Evolutionary conservation across 129 eudicot genomes (phyloP).

Genomic region (Erigeron canadensis): DNA sequence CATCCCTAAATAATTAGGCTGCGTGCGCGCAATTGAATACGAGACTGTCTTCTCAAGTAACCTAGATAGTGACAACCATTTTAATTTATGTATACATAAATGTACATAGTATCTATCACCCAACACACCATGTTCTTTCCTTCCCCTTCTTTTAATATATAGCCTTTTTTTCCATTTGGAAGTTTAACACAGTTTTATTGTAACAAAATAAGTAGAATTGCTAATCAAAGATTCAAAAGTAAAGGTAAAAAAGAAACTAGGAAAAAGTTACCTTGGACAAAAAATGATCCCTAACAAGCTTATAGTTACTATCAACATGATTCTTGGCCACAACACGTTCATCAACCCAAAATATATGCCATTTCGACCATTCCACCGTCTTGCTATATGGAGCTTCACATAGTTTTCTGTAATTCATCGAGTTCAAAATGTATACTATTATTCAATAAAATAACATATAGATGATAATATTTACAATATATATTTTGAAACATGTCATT

Average conservation of each 20-base stretch:
- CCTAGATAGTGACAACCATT: too few relatives aligned
- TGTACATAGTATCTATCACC: not conserved
- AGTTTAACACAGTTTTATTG: too few relatives aligned
- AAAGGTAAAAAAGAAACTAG: not conserved
- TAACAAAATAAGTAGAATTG: too few relatives aligned
- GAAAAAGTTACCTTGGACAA: slow-evolving; percentile 49
- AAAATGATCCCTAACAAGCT: slow-evolving; percentile 56
- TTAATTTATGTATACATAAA: too few relatives aligned
- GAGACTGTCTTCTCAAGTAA: too few relatives aligned
- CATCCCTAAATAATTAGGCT: too few relatives aligned
- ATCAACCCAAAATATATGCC: slow-evolving; percentile 68
- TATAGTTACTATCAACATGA: slow-evolving; percentile 64
- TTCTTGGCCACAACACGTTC: slow-evolving; percentile 59
- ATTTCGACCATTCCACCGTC: slow-evolving; percentile 66
- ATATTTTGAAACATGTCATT: not conserved
- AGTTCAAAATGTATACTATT: not conserved
- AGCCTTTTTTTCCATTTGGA: not conserved
- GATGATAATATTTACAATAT: not conserved
- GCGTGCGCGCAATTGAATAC: too few relatives aligned
- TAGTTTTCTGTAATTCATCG: slow-evolving; percentile 41
- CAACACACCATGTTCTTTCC: not conserved
- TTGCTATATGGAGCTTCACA: slow-evolving; percentile 51
- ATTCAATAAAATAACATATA: not conserved
- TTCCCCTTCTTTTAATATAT: not conserved
- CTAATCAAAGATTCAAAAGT: not conserved